Percentiles rank a stretch among this genome's conserved stretches.
These are phyloP conservation scores for Tulasnella sp. DNA, from an alignment of 768 basidiomycete genomes.

Conservation along the genomic window DNA sequence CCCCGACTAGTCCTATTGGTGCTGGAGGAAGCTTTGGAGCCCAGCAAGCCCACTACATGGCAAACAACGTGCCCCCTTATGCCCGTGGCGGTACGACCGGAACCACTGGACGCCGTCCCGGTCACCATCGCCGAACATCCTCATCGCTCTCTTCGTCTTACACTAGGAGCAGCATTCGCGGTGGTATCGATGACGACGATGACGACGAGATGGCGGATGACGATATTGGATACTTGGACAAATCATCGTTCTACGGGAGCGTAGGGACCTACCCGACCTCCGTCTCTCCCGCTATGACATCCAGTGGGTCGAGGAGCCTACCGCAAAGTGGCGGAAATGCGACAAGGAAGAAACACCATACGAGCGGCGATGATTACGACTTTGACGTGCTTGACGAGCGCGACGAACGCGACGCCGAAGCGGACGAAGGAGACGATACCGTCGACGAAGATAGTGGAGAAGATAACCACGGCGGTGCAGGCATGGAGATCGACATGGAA, in stretches of 20 bases:
- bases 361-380: not conserved
- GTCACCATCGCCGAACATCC: not conserved
- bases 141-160: conserved; percentile 10
- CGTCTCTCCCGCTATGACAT: not conserved
- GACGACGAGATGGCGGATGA: conserved; percentile 17
- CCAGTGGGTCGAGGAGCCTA: too few species aligned
- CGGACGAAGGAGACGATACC: conserved; percentile 6
- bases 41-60: not conserved
- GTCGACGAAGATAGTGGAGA: conserved; percentile 8
- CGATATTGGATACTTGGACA: conserved; percentile 13
- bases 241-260: not conserved
- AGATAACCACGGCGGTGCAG: not conserved
- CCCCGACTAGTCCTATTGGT: not conserved
- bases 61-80: not conserved
- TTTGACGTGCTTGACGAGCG: conserved; percentile 4
- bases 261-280: not conserved
- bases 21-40: conserved; percentile 1
- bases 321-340: not conserved
- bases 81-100: not conserved
- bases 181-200: conserved; percentile 12
- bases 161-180: conserved; percentile 12
- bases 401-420: conserved; percentile 11
- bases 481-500: conserved; percentile 16
- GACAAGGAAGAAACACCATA: not conserved
- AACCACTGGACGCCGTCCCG: not conserved